Evolutionary conservation across 2,329 filamentous ascomycete genomes (phyloP).

Genomic region (Apiospora sp.): DNA sequence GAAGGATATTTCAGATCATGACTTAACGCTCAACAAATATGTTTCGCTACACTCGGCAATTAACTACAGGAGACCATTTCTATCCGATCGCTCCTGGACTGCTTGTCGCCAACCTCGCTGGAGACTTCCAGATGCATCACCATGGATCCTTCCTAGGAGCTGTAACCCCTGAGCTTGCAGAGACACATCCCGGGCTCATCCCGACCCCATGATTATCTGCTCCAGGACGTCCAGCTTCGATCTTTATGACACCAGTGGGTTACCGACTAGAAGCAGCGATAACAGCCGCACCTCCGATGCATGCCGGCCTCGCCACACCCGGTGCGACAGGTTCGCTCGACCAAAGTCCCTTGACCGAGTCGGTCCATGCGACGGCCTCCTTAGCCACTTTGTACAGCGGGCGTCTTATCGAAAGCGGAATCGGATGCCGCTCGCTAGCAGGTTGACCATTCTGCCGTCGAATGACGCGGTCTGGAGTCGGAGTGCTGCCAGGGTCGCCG

Average conservation of each 20-base stretch:
- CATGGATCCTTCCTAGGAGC: background rate
- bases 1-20: background rate
- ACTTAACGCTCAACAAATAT: background rate
- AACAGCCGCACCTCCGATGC: background rate
- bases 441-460: conserved; percentile 38
- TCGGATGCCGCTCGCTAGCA: conserved; percentile 25
- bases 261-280: background rate
- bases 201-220: conserved; percentile 28
- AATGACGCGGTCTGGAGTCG: conserved; percentile 44
- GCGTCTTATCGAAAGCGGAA: conserved; percentile 23
- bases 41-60: background rate
- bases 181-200: background rate
- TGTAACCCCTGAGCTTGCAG: background rate
- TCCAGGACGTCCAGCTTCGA: conserved; percentile 29
- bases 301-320: background rate
- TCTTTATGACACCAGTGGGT: background rate
- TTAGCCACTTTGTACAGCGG: conserved; percentile 31
- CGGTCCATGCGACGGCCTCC: background rate
- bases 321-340: background rate
- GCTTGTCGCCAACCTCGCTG: background rate
- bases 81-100: too few species aligned
- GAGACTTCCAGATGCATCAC: background rate
- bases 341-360: background rate
- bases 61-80: too few species aligned
- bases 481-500: conserved; percentile 25